Percentiles rank a stretch among this genome's conserved stretches.
phyloP scores from a whole-genome alignment of 495 filamentous ascomycete species.

The Neurospora tetrasperma region DNA sequence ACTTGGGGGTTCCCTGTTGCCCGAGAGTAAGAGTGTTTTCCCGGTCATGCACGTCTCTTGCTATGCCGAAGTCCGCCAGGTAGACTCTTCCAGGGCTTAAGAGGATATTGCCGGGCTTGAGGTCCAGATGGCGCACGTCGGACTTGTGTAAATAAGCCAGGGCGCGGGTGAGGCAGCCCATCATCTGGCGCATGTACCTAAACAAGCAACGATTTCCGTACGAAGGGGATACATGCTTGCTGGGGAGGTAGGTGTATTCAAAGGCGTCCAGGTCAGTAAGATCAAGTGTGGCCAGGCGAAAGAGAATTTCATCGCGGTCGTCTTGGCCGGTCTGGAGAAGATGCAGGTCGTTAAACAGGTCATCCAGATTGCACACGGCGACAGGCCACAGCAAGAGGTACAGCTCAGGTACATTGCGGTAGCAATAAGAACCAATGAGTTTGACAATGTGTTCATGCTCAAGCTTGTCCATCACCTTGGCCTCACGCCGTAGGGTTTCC shows the following conservation, averaged over 20 bases:
- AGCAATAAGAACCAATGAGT: slow-evolving; percentile 33
- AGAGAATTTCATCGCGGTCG: slow-evolving; percentile 24
- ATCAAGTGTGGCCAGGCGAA: slow-evolving; percentile 21
- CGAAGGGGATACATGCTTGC: not conserved
- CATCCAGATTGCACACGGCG: slow-evolving; percentile 31
- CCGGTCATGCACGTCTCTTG: slow-evolving; percentile 25
- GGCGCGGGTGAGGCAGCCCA: slow-evolving; percentile 31
- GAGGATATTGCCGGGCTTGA: slow-evolving; percentile 35
- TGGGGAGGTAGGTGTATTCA: not conserved
- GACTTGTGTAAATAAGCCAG: slow-evolving; percentile 30
- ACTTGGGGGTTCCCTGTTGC: slow-evolving; percentile 24
- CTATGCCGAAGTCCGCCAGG: slow-evolving; percentile 35
- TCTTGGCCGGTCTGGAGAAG: slow-evolving; percentile 16
- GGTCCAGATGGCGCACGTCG: slow-evolving; percentile 31
- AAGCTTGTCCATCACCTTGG: slow-evolving; percentile 32
- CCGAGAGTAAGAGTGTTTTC: slow-evolving; percentile 28
- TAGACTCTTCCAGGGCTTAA: slow-evolving; percentile 28
- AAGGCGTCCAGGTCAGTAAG: slow-evolving; percentile 19
- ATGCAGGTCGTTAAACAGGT: slow-evolving; percentile 30
- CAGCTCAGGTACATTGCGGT: slow-evolving; percentile 16
- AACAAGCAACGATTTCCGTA: slow-evolving; percentile 4
- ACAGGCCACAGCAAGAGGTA: slow-evolving; percentile 34
- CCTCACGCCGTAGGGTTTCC: slow-evolving; percentile 28
- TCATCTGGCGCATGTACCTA: slow-evolving; percentile 21
- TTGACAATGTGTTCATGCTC: slow-evolving; percentile 33